A percentile compares a stretch with the other conserved stretches of the same genome.
These are phyloP conservation scores for Serendipita sp. DNA, from an alignment of 768 basidiomycete species.

Conservation along the genomic window DNA sequence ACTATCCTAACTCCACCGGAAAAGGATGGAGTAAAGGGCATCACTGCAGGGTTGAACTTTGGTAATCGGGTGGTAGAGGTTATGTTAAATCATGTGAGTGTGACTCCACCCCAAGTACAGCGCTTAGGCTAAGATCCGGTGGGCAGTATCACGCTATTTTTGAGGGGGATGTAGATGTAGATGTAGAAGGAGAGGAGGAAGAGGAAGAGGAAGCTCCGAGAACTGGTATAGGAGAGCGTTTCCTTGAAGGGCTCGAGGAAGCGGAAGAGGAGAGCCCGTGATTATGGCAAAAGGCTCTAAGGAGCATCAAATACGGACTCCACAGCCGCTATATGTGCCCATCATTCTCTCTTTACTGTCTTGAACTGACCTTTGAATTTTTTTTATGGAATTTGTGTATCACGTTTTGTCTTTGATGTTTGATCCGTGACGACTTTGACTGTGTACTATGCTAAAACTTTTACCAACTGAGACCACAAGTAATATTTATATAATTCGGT, in stretches of 20 bases:
- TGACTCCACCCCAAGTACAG: slow-evolving; percentile 5
- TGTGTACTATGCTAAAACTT: too few species aligned
- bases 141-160: slow-evolving; percentile 47
- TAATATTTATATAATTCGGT: too few species aligned
- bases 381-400: too few species aligned
- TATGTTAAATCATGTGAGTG: slow-evolving; percentile 56
- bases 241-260: slow-evolving; percentile 6
- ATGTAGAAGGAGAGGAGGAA: slow-evolving; percentile 28
- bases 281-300: not conserved
- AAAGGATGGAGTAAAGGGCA: slow-evolving; percentile 53
- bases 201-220: slow-evolving; percentile 21
- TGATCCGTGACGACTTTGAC: too few species aligned
- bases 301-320: too few species aligned
- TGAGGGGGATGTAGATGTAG: slow-evolving; percentile 29
- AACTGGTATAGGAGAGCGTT: not conserved
- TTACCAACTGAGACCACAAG: too few species aligned
- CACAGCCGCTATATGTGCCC: too few species aligned
- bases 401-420: too few species aligned
- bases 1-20: slow-evolving; percentile 63
- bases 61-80: slow-evolving; percentile 62
- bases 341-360: too few species aligned
- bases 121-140: slow-evolving; percentile 14
- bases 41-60: slow-evolving; percentile 65
- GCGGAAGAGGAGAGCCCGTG: slow-evolving; percentile 7
- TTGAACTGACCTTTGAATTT: too few species aligned